Evolutionary conservation across 768 basidiomycete species (phyloP).

Genomic region (Pholiota molesta): DNA sequence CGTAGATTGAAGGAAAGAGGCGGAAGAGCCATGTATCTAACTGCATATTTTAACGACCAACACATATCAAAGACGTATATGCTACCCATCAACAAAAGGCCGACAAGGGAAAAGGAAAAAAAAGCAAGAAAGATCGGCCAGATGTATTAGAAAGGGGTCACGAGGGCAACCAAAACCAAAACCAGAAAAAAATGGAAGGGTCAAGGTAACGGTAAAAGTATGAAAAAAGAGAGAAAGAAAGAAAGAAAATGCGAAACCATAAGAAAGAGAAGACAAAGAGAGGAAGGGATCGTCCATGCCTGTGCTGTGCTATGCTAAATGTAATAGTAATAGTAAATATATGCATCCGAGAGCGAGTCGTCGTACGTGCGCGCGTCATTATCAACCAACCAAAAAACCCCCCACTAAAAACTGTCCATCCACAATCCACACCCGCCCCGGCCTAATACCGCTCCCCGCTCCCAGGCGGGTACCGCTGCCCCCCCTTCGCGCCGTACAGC

Average conservation of each 20-base stretch:
- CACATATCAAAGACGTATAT: no score
- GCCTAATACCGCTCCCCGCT: conserved; percentile 24
- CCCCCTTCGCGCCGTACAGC: conserved; percentile 19
- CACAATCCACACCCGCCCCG: no score
- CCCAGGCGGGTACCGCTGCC: conserved; percentile 23
- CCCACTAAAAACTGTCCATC: neutral
- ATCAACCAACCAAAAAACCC: neutral
- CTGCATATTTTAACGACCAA: no score
- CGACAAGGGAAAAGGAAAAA: no score
- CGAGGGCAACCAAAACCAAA: no score
- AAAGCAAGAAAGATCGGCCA: no score
- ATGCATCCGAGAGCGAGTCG: conserved; percentile 1
- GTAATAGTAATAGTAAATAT: conserved; percentile 1
- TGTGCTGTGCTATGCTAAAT: conserved; percentile 1
- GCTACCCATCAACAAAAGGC: no score
- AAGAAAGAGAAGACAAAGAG: neutral
- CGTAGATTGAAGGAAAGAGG: no score
- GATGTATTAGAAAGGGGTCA: no score
- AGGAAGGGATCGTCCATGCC: conserved; percentile 5
- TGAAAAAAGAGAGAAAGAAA: conserved; percentile 2
- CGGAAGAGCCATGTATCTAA: no score
- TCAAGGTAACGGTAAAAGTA: no score
- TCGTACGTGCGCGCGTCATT: conserved; percentile 1
- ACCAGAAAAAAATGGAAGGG: no score
- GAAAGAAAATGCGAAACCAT: neutral